Evolutionary conservation across 768 basidiomycete genomes (phyloP).

Genomic region (Tylopilus vinaceipallidus): DNA sequence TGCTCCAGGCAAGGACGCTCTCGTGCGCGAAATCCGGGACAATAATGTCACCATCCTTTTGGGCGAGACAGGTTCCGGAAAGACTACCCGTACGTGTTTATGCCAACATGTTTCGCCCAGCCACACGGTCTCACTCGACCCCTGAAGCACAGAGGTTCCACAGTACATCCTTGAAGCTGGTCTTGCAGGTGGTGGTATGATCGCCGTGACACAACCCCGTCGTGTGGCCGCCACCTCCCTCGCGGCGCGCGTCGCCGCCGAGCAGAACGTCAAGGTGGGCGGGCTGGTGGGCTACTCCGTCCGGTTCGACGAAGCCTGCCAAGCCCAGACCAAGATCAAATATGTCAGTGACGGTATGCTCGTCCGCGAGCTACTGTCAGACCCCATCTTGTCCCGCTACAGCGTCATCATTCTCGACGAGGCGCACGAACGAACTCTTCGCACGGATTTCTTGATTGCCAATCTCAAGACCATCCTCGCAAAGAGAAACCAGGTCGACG

Average conservation of each 20-base stretch:
- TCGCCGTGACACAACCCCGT: constrained; percentile 94
- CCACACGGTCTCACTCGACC: constrained; percentile 18
- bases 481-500: constrained; percentile 50
- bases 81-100: constrained; percentile 87
- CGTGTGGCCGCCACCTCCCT: constrained; percentile 94
- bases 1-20: constrained; percentile 63
- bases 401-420: constrained; percentile 92
- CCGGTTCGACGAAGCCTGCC: constrained; percentile 85
- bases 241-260: constrained; percentile 85
- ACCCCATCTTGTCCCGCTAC: constrained; percentile 74
- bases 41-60: constrained; percentile 88
- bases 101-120: background rate
- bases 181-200: constrained; percentile 64
- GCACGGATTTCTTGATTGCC: constrained; percentile 92
- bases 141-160: constrained; percentile 75
- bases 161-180: constrained; percentile 91
- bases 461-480: constrained; percentile 81
- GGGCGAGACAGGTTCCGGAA: constrained; percentile 97
- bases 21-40: constrained; percentile 67
- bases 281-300: constrained; percentile 89
- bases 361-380: constrained; percentile 84
- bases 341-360: constrained; percentile 99
- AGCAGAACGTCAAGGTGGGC: constrained; percentile 74
- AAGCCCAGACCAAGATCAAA: constrained; percentile 80
- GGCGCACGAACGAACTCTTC: constrained; percentile 92